Conservation (phyloP, 139 green algal species). For the Limnomonas spitsbergensis region DNA sequence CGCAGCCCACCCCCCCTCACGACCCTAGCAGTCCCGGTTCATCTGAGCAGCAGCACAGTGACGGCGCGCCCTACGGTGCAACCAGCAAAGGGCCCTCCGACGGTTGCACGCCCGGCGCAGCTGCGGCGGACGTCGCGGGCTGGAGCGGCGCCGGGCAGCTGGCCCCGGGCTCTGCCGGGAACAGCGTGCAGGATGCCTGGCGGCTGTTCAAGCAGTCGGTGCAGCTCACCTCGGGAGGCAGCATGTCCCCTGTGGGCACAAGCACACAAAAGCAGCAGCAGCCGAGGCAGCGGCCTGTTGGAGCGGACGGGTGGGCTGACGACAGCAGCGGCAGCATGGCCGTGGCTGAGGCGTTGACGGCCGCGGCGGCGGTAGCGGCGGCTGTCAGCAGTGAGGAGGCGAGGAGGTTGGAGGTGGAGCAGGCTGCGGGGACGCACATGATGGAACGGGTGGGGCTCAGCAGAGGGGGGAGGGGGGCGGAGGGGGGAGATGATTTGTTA, state of each 20-base stretch:
- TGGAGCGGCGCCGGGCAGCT: background rate
- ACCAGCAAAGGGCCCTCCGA: background rate
- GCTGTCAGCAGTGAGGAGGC: background rate
- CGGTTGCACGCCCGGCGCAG: background rate
- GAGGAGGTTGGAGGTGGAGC: background rate
- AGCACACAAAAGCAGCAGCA: background rate
- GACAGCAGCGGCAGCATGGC: background rate
- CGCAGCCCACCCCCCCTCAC: background rate
- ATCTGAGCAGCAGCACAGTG: background rate
- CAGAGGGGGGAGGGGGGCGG: no score
- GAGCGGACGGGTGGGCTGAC: background rate
- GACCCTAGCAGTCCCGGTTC: background rate
- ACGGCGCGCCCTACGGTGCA: background rate
- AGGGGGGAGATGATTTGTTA: no score
- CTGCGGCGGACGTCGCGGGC: background rate
- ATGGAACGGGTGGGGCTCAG: background rate
- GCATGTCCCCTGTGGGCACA: background rate
- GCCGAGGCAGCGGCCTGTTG: no score
- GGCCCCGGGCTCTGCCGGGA: background rate
- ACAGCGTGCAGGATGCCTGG: background rate
- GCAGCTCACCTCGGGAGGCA: background rate
- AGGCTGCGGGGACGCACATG: background rate
- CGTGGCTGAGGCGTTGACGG: background rate
- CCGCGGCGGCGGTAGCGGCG: background rate
- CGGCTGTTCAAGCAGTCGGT: background rate